Conservation (phyloP, 495 filamentous ascomycete species). For the Lasiosphaeris hirsuta region DNA sequence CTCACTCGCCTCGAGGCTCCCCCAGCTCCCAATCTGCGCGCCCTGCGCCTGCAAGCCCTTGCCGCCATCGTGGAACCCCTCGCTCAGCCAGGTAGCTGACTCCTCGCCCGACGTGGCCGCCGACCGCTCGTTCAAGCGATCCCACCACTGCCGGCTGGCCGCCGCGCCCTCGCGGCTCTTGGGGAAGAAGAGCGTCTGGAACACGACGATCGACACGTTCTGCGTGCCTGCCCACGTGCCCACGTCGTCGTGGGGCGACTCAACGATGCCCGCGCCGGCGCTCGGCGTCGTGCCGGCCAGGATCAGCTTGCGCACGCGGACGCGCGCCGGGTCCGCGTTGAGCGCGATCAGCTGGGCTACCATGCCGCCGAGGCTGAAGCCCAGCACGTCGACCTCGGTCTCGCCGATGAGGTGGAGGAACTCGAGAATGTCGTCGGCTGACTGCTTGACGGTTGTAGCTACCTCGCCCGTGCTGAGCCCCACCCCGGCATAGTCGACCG, state of each 20-base stretch:
- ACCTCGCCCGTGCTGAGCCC: conserved; percentile 24
- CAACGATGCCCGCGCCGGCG: conserved; percentile 15
- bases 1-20: background rate
- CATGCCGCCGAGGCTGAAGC: conserved; percentile 33
- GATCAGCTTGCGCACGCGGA: conserved; percentile 21
- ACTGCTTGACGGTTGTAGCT: conserved; percentile 17
- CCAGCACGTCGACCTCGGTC: conserved; percentile 29
- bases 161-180: conserved; percentile 1
- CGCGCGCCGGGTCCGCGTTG: conserved; percentile 4
- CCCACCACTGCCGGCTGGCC: conserved; percentile 21
- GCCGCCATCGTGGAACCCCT: conserved; percentile 16
- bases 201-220: conserved; percentile 17
- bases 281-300: conserved; percentile 24
- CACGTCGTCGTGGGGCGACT: conserved; percentile 19
- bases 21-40: conserved; percentile 7
- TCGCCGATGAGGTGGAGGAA: conserved; percentile 30
- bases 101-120: conserved; percentile 3
- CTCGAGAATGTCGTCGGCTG: conserved; percentile 28
- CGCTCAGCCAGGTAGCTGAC: conserved; percentile 13
- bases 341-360: conserved; percentile 30
- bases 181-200: conserved; percentile 23
- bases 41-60: conserved; percentile 16
- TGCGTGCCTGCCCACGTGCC: conserved; percentile 7
- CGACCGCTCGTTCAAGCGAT: conserved; percentile 16
- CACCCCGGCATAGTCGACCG: conserved; percentile 32